phyloP scores from a whole-genome alignment of 1,284 basidiomycete genomes.

The Naganishia sp. region DNA sequence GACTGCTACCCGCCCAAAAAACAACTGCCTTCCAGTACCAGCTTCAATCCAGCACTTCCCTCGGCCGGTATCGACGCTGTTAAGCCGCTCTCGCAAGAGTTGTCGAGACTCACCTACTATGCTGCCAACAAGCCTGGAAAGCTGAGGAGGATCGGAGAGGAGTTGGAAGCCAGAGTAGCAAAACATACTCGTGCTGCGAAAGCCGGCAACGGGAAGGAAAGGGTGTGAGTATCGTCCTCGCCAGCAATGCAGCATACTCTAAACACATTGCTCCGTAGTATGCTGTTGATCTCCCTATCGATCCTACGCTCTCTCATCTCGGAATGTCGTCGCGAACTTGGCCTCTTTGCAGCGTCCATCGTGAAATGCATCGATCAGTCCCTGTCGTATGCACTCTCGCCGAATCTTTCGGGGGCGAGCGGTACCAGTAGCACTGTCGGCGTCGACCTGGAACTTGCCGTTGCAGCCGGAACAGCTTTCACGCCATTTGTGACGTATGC shows the following conservation, averaged over 20 bases:
- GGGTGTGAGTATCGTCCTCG: conserved; percentile 65
- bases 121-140: conserved; percentile 87
- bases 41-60: conserved; percentile 32
- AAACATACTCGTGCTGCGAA: conserved; percentile 69
- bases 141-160: conserved; percentile 77
- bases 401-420: conserved; percentile 39
- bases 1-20: conserved; percentile 88
- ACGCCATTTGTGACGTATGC: conserved; percentile 91
- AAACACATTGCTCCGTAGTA: conserved; percentile 56
- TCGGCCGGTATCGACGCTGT: conserved; percentile 58
- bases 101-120: conserved; percentile 89
- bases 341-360: conserved; percentile 76
- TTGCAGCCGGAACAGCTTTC: conserved; percentile 79
- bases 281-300: conserved; percentile 80
- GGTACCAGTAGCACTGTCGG: conserved; percentile 33
- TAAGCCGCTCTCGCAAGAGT: conserved; percentile 82
- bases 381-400: conserved; percentile 61
- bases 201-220: conserved; percentile 70
- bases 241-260: not conserved
- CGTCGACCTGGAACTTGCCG: conserved; percentile 77
- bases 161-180: conserved; percentile 75
- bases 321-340: conserved; percentile 85
- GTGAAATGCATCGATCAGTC: conserved; percentile 71
- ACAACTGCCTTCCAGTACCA: conserved; percentile 65
- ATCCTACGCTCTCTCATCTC: conserved; percentile 82